Evolutionary conservation across 164 flowering plant genomes (phyloP).

Genomic region (Piper longum): DNA sequence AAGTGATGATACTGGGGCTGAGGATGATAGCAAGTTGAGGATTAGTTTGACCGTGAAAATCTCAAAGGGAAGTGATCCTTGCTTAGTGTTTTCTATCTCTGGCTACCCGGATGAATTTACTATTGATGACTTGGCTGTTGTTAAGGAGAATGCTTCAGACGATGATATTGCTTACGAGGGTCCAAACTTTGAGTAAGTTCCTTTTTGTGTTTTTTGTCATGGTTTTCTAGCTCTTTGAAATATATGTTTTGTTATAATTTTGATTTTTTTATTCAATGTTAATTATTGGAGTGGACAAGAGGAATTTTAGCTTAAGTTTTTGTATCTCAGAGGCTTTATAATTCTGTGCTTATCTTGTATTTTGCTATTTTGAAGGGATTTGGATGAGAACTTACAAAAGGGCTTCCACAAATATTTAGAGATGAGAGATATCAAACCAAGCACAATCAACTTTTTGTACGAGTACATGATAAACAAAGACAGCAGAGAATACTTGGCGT

Average conservation of each 20-base stretch:
- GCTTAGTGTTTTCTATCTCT: constrained; percentile 46
- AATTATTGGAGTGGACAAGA: no score
- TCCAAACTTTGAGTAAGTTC: constrained; percentile 72
- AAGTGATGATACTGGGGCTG: constrained; percentile 18
- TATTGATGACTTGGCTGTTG: constrained; percentile 54
- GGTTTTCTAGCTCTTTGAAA: no score
- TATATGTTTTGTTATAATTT: no score
- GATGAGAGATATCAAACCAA: constrained; percentile 76
- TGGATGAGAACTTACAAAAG: constrained; percentile 92
- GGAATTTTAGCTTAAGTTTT: no score
- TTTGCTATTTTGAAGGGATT: constrained; percentile 38
- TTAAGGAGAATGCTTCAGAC: constrained; percentile 41
- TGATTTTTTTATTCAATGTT: no score
- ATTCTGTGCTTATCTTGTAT: not conserved
- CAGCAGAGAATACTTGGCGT: constrained; percentile 51
- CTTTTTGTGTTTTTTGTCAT: not conserved
- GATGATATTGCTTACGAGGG: constrained; percentile 68
- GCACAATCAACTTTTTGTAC: constrained; percentile 68
- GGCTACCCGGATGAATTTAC: constrained; percentile 60
- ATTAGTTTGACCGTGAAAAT: constrained; percentile 51
- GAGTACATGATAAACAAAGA: constrained; percentile 90
- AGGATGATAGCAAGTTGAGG: constrained; percentile 17
- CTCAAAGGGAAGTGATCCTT: constrained; percentile 41
- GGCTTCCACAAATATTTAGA: constrained; percentile 80
- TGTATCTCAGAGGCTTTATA: not conserved